Conservation (phyloP, 1,284 basidiomycete genomes). For the Melanopsichium pennsylvanicum region DNA sequence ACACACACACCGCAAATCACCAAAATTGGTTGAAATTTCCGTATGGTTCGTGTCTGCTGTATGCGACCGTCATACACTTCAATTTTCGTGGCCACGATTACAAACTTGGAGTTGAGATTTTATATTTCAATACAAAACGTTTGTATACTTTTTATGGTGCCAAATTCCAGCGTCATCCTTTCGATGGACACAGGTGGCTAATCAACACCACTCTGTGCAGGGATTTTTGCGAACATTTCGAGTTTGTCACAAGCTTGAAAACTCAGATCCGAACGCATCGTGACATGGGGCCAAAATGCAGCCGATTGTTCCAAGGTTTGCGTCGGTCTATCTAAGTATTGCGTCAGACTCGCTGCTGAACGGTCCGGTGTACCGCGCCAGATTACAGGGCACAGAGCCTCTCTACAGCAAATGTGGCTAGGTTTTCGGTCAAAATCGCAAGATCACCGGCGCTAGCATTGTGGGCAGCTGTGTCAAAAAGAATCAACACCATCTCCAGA, state of each 20-base stretch:
- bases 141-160: too few relatives aligned
- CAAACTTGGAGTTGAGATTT: not conserved
- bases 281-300: too few relatives aligned
- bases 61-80: constrained; percentile 22
- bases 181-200: constrained; percentile 2
- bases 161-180: too few relatives aligned
- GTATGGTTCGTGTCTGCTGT: not conserved
- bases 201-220: too few relatives aligned
- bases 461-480: too few relatives aligned
- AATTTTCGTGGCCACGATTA: not conserved
- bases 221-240: too few relatives aligned
- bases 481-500: constrained; percentile 1
- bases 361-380: constrained; percentile 21
- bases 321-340: not conserved
- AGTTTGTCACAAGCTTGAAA: too few relatives aligned
- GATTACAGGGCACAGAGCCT: too few relatives aligned
- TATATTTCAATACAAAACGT: not conserved
- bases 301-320: too few relatives aligned
- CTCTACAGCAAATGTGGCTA: not conserved
- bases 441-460: constrained; percentile 23
- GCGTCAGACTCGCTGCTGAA: not conserved
- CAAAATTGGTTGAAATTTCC: not conserved
- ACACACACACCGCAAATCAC: too few relatives aligned
- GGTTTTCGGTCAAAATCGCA: constrained; percentile 7
- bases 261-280: too few relatives aligned